phyloP scores from a whole-genome alignment of 1,139 yeast species.

The Wickerhamomyces sp. region DNA sequence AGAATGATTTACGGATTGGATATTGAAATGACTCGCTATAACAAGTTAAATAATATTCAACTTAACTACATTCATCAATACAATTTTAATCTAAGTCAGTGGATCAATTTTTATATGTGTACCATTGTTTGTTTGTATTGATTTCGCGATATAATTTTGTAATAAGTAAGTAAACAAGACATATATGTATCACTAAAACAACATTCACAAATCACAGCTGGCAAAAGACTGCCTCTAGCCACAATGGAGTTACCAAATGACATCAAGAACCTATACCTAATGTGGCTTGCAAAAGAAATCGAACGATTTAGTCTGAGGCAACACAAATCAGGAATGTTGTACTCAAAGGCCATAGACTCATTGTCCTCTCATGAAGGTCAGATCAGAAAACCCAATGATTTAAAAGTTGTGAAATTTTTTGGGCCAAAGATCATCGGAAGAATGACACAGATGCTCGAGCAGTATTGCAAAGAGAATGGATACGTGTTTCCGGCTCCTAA shows the following conservation, averaged over 20 bases:
- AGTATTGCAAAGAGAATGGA: conserved; percentile 18
- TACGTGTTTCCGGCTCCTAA: conserved; percentile 6
- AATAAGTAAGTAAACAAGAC: too few species aligned
- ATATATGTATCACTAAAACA: too few species aligned
- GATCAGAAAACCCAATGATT: conserved; percentile 14
- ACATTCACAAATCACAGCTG: not conserved
- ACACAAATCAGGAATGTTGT: conserved; percentile 11
- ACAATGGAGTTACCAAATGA: conserved; percentile 16
- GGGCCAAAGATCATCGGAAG: conserved; percentile 12
- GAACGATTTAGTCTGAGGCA: conserved; percentile 5
- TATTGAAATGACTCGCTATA: too few species aligned
- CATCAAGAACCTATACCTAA: conserved; percentile 17
- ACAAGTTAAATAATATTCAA: too few species aligned
- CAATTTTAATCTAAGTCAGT: too few species aligned
- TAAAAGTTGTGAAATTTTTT: conserved; percentile 12
- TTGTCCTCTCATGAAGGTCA: conserved; percentile 7
- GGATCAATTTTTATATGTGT: too few species aligned
- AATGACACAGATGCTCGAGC: conserved; percentile 9
- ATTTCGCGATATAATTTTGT: too few species aligned
- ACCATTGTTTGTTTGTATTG: too few species aligned
- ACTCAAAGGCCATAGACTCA: conserved; percentile 10
- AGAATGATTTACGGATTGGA: too few species aligned
- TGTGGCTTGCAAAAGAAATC: conserved; percentile 18
- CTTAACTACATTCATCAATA: too few species aligned
- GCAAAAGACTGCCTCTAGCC: not conserved